phyloP scores from a whole-genome alignment of 116 monocot genomes.

The Trichopus zeylanicus region DNA sequence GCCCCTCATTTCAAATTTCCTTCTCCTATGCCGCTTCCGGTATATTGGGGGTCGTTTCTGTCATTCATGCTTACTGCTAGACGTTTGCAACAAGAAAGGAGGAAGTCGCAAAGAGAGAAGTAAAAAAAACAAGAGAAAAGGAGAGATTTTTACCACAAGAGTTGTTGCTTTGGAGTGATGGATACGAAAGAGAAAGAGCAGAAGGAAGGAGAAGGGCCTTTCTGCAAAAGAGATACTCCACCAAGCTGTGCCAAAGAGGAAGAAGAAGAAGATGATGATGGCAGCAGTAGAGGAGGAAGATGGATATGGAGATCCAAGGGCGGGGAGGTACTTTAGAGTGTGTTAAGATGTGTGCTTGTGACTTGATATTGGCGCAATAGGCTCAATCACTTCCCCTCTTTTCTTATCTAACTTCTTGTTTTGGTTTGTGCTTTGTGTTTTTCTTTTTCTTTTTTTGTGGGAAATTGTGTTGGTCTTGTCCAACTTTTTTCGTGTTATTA shows the following conservation, averaged over 20 bases:
- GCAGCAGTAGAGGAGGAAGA: not conserved
- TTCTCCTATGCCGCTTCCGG: no score
- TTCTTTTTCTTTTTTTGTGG: constrained; percentile 3
- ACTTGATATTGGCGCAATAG: constrained; percentile 16
- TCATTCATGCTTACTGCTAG: no score
- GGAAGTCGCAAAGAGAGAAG: not conserved
- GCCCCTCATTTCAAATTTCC: no score
- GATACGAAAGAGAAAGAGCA: not conserved
- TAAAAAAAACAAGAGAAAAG: not conserved
- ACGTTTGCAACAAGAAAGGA: not conserved
- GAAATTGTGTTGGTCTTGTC: not conserved
- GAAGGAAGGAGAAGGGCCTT: not conserved
- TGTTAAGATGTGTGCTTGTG: not conserved
- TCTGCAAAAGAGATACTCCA: not conserved
- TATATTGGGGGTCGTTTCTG: no score
- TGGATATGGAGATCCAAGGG: not conserved
- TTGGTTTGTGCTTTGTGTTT: not conserved
- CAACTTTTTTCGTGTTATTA: no score
- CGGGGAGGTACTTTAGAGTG: not conserved
- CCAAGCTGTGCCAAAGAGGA: not conserved
- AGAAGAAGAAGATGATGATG: not conserved
- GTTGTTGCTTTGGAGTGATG: not conserved
- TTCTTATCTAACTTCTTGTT: not conserved
- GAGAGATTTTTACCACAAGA: not conserved
- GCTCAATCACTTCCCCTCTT: constrained; percentile 21